phyloP scores from a whole-genome alignment of 768 basidiomycete genomes.

The Russula sp. region DNA sequence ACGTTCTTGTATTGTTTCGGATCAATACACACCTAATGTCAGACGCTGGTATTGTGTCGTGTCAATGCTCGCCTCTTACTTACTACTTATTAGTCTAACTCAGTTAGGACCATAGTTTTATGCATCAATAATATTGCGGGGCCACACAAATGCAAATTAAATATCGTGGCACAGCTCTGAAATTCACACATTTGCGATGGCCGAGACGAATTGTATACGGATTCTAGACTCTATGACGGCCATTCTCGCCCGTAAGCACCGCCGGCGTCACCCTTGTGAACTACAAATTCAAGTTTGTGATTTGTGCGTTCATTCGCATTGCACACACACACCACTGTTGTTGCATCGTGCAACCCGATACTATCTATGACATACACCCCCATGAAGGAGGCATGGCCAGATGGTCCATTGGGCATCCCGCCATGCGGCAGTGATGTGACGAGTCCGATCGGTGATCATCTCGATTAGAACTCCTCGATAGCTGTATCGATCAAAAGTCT shows the following conservation, averaged over 20 bases:
- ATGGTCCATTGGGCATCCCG: not conserved
- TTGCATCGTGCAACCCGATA: not conserved
- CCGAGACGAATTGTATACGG: slow-evolving; percentile 1
- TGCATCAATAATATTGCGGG: not conserved
- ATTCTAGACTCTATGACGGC: not conserved
- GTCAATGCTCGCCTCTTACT: not conserved
- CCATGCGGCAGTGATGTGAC: slow-evolving; percentile 9
- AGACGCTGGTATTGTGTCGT: slow-evolving; percentile 5
- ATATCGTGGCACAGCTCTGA: slow-evolving; percentile 1
- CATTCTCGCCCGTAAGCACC: not conserved
- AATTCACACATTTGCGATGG: not conserved
- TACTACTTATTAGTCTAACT: slow-evolving; percentile 7
- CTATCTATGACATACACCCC: not conserved
- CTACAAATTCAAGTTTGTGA: not conserved
- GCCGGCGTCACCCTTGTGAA: not conserved
- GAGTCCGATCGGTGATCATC: slow-evolving; percentile 16
- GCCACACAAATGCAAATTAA: not conserved
- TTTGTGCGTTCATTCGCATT: not conserved
- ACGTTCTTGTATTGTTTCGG: not conserved
- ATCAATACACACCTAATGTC: not conserved
- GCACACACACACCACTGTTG: not conserved
- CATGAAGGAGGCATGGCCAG: not conserved
- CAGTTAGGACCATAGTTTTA: not conserved
- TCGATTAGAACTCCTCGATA: not conserved
- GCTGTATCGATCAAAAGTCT: slow-evolving; percentile 2